Conservation (phyloP, 805 yeast species). For the Kodamaea sagamina region DNA sequence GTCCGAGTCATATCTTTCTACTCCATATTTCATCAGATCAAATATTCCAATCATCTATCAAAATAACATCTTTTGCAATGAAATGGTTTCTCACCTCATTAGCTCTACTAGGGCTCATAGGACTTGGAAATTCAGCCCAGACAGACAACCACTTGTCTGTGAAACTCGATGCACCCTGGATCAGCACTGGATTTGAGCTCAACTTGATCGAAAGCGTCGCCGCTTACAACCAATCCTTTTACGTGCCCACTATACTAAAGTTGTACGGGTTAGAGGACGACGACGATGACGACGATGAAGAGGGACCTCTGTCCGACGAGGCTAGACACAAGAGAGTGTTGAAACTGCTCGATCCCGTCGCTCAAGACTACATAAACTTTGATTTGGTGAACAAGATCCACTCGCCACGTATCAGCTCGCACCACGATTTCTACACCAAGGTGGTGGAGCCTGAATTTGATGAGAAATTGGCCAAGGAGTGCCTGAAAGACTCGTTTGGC, state of each 20-base stretch:
- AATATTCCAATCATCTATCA: too few relatives aligned
- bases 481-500: constrained; percentile 36
- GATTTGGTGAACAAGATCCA: constrained; percentile 48
- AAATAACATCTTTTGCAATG: too few relatives aligned
- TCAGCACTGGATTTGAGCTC: constrained; percentile 41
- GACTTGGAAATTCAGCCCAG: neutral
- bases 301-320: constrained; percentile 7
- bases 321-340: constrained; percentile 7
- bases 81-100: neutral
- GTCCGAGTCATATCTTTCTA: too few relatives aligned
- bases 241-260: constrained; percentile 26
- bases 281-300: constrained; percentile 8
- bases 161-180: constrained; percentile 42
- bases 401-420: constrained; percentile 67
- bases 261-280: constrained; percentile 16
- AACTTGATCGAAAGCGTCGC: constrained; percentile 47
- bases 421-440: constrained; percentile 53
- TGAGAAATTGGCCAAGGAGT: constrained; percentile 22
- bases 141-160: constrained; percentile 16
- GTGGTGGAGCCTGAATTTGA: constrained; percentile 29
- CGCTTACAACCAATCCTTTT: constrained; percentile 36
- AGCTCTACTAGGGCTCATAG: neutral
- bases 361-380: constrained; percentile 38
- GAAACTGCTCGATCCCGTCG: constrained; percentile 11
- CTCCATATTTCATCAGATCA: too few relatives aligned